Percentiles rank a stretch among this genome's conserved stretches.
phyloP scores from a whole-genome alignment of 768 basidiomycete genomes.

The Termitomyces heimii region DNA sequence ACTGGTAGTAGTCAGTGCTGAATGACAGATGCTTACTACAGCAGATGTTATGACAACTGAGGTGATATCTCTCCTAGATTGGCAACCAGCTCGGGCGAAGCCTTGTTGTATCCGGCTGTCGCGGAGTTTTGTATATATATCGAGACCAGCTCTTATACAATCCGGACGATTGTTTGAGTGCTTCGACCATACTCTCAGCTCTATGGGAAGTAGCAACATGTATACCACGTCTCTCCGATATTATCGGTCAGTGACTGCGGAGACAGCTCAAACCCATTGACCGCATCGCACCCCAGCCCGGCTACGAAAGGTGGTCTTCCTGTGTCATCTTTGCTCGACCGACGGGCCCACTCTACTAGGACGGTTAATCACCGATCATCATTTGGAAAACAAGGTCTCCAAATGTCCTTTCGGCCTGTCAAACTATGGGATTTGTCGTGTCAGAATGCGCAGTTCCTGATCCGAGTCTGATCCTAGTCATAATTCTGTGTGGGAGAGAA shows the following conservation, averaged over 20 bases:
- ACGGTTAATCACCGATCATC: background rate
- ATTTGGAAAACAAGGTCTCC: slow-evolving; percentile 48
- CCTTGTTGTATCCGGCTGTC: background rate
- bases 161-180: slow-evolving; percentile 62
- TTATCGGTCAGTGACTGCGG: background rate
- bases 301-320: background rate
- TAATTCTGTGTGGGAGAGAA: slow-evolving; percentile 45
- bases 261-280: background rate
- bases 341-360: slow-evolving; percentile 46
- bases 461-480: slow-evolving; percentile 65
- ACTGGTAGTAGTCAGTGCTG: background rate
- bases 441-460: slow-evolving; percentile 52
- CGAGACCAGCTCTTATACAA: slow-evolving; percentile 16
- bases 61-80: background rate
- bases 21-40: too few species aligned
- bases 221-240: slow-evolving; percentile 37
- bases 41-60: background rate
- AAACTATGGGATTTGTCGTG: slow-evolving; percentile 21
- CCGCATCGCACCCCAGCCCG: background rate
- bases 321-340: slow-evolving; percentile 39
- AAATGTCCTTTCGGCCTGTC: slow-evolving; percentile 59
- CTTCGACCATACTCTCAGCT: slow-evolving; percentile 32
- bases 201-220: slow-evolving; percentile 33
- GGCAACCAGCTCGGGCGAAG: background rate
- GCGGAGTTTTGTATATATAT: background rate